phyloP scores from a whole-genome alignment of 768 basidiomycete genomes.

The Hygrophorus pudorinus region DNA sequence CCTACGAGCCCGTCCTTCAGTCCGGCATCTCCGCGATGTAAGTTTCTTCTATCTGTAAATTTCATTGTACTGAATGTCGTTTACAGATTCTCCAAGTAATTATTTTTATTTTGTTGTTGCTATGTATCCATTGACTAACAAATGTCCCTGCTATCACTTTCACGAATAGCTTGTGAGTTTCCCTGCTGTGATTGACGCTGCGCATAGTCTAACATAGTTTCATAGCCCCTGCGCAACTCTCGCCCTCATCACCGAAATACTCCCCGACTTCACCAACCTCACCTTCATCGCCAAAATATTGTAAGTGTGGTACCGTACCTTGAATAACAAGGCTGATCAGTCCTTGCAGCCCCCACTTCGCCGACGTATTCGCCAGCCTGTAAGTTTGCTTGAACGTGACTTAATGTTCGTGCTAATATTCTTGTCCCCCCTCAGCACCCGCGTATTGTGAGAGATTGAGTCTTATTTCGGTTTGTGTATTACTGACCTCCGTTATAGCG shows the following conservation, averaged over 20 bases:
- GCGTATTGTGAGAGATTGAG: constrained; percentile 56
- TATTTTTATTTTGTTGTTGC: constrained; percentile 8
- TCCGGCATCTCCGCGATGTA: constrained; percentile 87
- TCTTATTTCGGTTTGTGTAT: neutral
- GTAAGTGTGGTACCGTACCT: constrained; percentile 32
- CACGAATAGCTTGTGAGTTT: constrained; percentile 50
- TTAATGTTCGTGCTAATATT: constrained; percentile 6
- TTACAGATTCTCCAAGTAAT: constrained; percentile 74
- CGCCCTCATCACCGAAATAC: constrained; percentile 86
- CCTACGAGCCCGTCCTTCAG: constrained; percentile 89
- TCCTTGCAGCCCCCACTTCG: constrained; percentile 63
- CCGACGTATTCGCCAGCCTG: constrained; percentile 84
- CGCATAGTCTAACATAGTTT: constrained; percentile 4
- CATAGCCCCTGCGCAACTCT: constrained; percentile 69
- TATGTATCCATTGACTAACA: constrained; percentile 16
- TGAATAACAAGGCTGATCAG: constrained; percentile 6
- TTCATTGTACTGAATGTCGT: constrained; percentile 12
- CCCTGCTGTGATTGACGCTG: neutral
- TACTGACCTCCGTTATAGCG: constrained; percentile 29
- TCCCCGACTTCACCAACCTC: constrained; percentile 93
- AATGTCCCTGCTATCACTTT: constrained; percentile 3
- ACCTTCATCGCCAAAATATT: constrained; percentile 88
- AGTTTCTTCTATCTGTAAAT: constrained; percentile 21
- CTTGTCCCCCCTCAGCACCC: constrained; percentile 35
- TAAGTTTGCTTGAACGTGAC: constrained; percentile 29